These are phyloP conservation scores for Lentinula detonsa DNA, from an alignment of 768 basidiomycete species.

Conservation along the genomic window DNA sequence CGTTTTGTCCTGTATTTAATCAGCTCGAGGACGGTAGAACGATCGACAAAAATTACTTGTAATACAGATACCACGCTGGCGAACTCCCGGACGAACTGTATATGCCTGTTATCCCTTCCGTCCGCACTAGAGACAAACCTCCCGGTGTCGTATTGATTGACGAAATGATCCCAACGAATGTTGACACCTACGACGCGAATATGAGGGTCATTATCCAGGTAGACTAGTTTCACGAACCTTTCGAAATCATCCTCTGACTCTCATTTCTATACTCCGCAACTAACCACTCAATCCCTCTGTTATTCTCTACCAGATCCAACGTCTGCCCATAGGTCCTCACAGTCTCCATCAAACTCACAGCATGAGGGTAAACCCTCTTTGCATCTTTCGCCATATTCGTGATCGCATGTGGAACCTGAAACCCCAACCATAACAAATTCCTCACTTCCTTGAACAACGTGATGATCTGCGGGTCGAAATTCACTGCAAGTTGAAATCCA, in stretches of 20 bases:
- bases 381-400: slow-evolving; percentile 98
- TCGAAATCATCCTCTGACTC: slow-evolving; percentile 86
- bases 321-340: slow-evolving; percentile 98
- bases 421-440: slow-evolving; percentile 92
- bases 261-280: slow-evolving; percentile 94
- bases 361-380: slow-evolving; percentile 96
- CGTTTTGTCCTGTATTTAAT: slow-evolving; percentile 70
- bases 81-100: slow-evolving; percentile 93
- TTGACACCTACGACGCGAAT: slow-evolving; percentile 66
- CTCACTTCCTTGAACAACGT: slow-evolving; percentile 98
- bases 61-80: slow-evolving; percentile 88
- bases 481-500: slow-evolving; percentile 84
- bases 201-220: neutral
- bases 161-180: slow-evolving; percentile 95
- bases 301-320: slow-evolving; percentile 81
- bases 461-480: slow-evolving; percentile 98
- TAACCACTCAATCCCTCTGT: slow-evolving; percentile 90
- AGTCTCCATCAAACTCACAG: slow-evolving; percentile 97
- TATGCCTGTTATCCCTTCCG: slow-evolving; percentile 79
- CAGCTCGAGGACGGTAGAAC: neutral
- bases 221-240: slow-evolving; percentile 49
- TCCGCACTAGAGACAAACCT: slow-evolving; percentile 71
- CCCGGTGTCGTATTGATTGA: slow-evolving; percentile 86
- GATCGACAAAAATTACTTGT: slow-evolving; percentile 44
- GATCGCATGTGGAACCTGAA: slow-evolving; percentile 91